Evolutionary conservation across 1,284 basidiomycete species (phyloP).

Genomic region (Mycosarcoma mackinlayi): DNA sequence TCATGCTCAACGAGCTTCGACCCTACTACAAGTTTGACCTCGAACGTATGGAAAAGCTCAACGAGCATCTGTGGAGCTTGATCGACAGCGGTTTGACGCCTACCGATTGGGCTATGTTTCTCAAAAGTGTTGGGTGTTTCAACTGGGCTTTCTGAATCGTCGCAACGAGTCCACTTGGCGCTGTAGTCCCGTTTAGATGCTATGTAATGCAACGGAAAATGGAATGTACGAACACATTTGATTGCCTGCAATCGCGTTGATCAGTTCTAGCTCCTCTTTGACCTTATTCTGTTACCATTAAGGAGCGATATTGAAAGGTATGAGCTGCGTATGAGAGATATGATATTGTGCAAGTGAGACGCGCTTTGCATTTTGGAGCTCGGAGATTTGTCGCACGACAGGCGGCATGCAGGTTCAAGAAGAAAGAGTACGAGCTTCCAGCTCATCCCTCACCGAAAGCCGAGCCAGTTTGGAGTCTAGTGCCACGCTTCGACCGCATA

Average conservation of each 20-base stretch:
- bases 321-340: no score
- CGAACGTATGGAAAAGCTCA: slow-evolving; percentile 40
- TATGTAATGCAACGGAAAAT: no score
- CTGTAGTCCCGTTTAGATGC: no score
- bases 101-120: slow-evolving; percentile 38
- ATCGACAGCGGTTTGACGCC: slow-evolving; percentile 42
- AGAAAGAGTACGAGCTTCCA: slow-evolving; percentile 28
- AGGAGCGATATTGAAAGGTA: no score
- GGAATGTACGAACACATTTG: no score
- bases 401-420: slow-evolving; percentile 5
- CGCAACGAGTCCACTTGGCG: no score
- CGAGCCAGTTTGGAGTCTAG: slow-evolving; percentile 2
- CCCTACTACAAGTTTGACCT: slow-evolving; percentile 51
- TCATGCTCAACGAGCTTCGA: slow-evolving; percentile 40
- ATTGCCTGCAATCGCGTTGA: no score
- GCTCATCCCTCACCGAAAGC: slow-evolving; percentile 32
- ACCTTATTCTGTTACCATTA: no score
- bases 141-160: slow-evolving; percentile 39
- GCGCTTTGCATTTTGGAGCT: not conserved
- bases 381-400: slow-evolving; percentile 20
- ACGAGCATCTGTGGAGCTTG: slow-evolving; percentile 46
- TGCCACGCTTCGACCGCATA: slow-evolving; percentile 11
- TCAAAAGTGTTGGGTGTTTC: slow-evolving; percentile 51
- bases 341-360: no score
- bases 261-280: no score